Evolutionary conservation across 805 yeast genomes (phyloP).

Genomic region (Saccharomycopsis selenospora): DNA sequence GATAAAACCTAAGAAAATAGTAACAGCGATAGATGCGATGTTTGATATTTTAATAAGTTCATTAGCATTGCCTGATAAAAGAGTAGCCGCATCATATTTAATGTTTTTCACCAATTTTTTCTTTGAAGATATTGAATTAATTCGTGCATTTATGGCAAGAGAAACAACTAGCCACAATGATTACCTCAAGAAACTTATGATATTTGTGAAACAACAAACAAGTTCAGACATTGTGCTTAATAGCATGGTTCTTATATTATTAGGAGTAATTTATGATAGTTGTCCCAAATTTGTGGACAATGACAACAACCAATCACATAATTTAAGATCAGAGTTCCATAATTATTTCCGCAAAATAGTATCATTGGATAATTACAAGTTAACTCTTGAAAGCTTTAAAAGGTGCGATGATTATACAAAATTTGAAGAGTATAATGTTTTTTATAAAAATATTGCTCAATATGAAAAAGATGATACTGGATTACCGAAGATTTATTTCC

Average conservation of each 20-base stretch:
- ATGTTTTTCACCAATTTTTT: conserved; percentile 71
- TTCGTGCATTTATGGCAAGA: conserved; percentile 66
- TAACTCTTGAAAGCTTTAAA: conserved; percentile 66
- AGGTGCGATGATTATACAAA: conserved; percentile 49
- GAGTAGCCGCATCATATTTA: conserved; percentile 71
- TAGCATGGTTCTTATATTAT: conserved; percentile 61
- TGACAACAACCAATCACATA: conserved; percentile 34
- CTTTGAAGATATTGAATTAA: conserved; percentile 69
- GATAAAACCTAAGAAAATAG: conserved; percentile 32
- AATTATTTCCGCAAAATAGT: conserved; percentile 56
- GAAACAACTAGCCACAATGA: conserved; percentile 59
- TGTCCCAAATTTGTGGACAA: conserved; percentile 38
- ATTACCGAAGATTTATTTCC: conserved; percentile 75
- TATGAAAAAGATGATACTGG: conserved; percentile 64
- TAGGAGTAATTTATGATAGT: conserved; percentile 81
- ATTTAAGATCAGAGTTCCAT: conserved; percentile 53
- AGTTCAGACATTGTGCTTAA: conserved; percentile 45
- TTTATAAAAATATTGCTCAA: conserved; percentile 31
- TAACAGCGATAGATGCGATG: conserved; percentile 65
- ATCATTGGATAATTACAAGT: conserved; percentile 72
- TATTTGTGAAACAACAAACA: conserved; percentile 15
- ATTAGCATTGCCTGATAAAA: conserved; percentile 55
- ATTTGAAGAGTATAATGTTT: conserved; percentile 44
- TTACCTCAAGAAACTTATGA: conserved; percentile 33
- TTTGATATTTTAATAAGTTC: conserved; percentile 66